Percentiles rank a stretch among this genome's conserved stretches.
phyloP scores from a whole-genome alignment of 1,284 basidiomycete genomes.

The Garcileccinum viscosum region DNA sequence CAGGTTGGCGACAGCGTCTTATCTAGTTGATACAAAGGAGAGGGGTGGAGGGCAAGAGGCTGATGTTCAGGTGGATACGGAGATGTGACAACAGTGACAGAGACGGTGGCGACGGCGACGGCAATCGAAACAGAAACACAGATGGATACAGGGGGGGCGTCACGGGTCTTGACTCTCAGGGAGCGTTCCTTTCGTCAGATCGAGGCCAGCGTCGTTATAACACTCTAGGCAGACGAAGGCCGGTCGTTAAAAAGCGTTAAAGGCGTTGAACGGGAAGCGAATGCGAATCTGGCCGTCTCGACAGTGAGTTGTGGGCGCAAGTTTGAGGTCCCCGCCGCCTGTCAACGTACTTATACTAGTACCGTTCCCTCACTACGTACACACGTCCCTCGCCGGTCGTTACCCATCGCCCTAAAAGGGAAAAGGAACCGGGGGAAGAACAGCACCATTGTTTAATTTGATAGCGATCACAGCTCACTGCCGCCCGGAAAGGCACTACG shows the following conservation, averaged over 20 bases:
- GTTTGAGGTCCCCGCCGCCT: not conserved
- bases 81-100: not conserved
- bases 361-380: not conserved
- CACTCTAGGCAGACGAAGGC: not conserved
- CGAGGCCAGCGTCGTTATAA: not conserved
- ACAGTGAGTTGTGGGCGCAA: not conserved
- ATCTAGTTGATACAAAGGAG: not conserved
- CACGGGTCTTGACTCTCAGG: not conserved
- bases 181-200: not conserved
- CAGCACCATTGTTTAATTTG: not conserved
- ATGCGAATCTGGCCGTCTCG: not conserved
- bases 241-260: not conserved
- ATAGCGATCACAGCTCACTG: not conserved
- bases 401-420: not conserved
- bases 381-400: not conserved
- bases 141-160: not conserved
- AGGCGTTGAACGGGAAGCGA: not conserved
- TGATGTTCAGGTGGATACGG: not conserved
- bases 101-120: not conserved
- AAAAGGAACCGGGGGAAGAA: not conserved
- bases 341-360: not conserved
- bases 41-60: not conserved
- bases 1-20: conserved; percentile 1
- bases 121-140: not conserved
- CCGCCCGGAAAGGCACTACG: not conserved